These are phyloP conservation scores for Leccinum obscurum DNA, from an alignment of 768 basidiomycete species.

Conservation along the genomic window DNA sequence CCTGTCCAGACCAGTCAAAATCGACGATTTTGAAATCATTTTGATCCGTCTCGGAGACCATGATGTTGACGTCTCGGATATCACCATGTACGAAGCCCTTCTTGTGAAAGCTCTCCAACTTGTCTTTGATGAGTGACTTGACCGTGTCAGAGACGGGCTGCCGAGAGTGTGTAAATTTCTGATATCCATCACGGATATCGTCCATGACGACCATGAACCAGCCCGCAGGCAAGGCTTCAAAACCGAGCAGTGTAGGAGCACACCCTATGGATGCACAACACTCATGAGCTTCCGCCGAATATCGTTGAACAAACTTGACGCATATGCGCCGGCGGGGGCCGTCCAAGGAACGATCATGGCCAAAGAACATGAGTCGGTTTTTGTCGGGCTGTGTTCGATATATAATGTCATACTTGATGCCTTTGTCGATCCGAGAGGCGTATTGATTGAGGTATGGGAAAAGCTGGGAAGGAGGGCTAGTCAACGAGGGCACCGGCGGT, in stretches of 20 bases:
- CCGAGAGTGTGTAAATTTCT: no score
- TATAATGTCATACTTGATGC: conserved; percentile 8
- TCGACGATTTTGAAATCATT: neutral
- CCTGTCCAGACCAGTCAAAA: neutral
- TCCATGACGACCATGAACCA: conserved; percentile 39
- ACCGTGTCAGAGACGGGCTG: no score
- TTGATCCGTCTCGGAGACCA: neutral
- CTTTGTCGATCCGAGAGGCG: conserved; percentile 10
- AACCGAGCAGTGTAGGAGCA: conserved; percentile 29
- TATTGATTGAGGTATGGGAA: conserved; percentile 9
- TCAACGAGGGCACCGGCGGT: neutral
- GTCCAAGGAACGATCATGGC: conserved; percentile 4
- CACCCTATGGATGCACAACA: conserved; percentile 18
- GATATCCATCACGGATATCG: neutral
- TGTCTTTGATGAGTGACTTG: neutral
- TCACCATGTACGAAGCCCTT: neutral
- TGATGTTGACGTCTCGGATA: neutral
- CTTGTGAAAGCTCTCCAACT: neutral
- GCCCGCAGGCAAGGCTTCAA: conserved; percentile 28
- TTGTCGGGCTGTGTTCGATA: conserved; percentile 12
- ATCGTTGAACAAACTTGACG: conserved; percentile 19
- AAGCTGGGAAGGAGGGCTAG: neutral
- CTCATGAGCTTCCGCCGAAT: conserved; percentile 30
- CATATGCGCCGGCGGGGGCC: conserved; percentile 13
- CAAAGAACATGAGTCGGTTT: conserved; percentile 12